A percentile compares a stretch with the other conserved stretches of the same genome.
These are phyloP conservation scores for Hypholoma sublateritium DNA, from an alignment of 768 basidiomycete genomes.

Conservation along the genomic window DNA sequence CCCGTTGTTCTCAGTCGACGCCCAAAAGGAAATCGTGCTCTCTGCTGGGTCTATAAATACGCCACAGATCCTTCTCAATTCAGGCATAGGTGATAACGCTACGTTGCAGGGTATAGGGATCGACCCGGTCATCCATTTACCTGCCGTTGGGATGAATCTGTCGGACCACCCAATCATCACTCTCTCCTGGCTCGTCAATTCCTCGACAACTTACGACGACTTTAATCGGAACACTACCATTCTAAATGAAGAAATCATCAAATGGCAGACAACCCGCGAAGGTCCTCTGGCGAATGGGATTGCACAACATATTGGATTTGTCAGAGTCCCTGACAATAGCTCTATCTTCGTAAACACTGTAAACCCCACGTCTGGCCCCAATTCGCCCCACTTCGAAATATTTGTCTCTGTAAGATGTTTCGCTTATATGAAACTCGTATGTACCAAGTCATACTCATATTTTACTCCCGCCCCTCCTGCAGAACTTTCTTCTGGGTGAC, in stretches of 20 bases:
- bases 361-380: constrained; percentile 30
- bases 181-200: constrained; percentile 22
- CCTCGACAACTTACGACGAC: constrained; percentile 19
- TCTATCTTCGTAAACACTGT: constrained; percentile 14
- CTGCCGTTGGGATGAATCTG: constrained; percentile 1
- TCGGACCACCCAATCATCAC: constrained; percentile 20
- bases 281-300: constrained; percentile 22
- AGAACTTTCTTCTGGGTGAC: constrained; percentile 7
- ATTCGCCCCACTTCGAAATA: constrained; percentile 31
- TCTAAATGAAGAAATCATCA: constrained; percentile 11
- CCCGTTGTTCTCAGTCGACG: constrained; percentile 16
- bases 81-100: constrained; percentile 29
- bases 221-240: constrained; percentile 15
- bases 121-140: constrained; percentile 12
- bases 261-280: constrained; percentile 26
- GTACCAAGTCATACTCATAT: background rate
- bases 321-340: constrained; percentile 21
- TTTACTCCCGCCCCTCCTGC: too few relatives aligned
- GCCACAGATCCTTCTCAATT: constrained; percentile 30
- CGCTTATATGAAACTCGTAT: background rate
- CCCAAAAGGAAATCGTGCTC: constrained; percentile 32
- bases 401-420: constrained; percentile 22
- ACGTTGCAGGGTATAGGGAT: constrained; percentile 20
- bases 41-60: constrained; percentile 34
- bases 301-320: constrained; percentile 20